Evolutionary conservation across 2,329 filamentous ascomycete genomes (phyloP), one percentile per base, ranked within the genome.

Genomic region (Dactylonectria macrodidyma): DNA sequence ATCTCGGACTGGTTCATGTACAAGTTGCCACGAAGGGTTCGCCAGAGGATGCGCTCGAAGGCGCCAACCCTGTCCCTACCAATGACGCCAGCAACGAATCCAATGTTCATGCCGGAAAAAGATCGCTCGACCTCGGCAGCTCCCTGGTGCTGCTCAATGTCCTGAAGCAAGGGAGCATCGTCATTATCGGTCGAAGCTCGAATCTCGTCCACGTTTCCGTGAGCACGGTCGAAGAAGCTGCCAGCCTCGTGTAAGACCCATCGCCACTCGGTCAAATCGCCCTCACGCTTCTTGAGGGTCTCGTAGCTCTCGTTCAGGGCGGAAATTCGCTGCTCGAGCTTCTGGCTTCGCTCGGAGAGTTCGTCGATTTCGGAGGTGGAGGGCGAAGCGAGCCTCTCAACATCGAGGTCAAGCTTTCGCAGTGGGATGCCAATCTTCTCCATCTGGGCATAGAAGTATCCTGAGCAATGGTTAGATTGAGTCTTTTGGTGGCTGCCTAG

Each of bases 1-100:
- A 99, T 99, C 86, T 99, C 96, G 47, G 95, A 95, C 86, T 99
- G 97, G 84, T 99, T 99, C 96, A 99, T 99, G 88, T 98, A 99
- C 71, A 99, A 86, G 82, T 99, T 99, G 77, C 96, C 96, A 81
- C 96, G 94, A 48, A 99, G 90, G 0, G 97, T 98, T 77, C 96
- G 91, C 96, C 96, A 99, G 59, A 99, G 87, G 75, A 99, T 99
- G 67, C 96, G 92, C 85, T 99, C 97, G 79, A 99, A 99, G 30
- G 95, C 93, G 14, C 92, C 95, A 68, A 99, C 95, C 58, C 95
- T 91, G 78, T 98, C 95, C 62, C 96, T 91, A 44, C 93, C 90
- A 76, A 99, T 98, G 75, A 98, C 96, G 82, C 96, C 96, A 62
- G 96, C 93, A 60, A 99, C 95, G 77, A 99, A 99, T 10, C 96